These are phyloP conservation scores for Vitis hybrid DNA, from an alignment of 177 flowering plant species.

Conservation along the genomic window DNA sequence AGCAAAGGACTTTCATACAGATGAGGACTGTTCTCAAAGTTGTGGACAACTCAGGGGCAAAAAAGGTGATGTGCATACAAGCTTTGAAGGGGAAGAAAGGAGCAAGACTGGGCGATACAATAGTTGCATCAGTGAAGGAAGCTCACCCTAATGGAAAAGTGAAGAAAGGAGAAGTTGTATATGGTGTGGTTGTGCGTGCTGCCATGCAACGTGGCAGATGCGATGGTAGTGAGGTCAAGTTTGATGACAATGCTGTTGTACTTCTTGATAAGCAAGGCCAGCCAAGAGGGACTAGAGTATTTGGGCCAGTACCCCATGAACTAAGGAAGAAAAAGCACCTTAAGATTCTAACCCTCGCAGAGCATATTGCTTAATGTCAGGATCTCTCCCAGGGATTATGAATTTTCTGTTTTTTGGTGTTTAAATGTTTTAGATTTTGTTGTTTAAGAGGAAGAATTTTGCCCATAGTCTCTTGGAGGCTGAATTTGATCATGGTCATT, in stretches of 20 bases:
- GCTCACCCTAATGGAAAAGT: slow-evolving; percentile 82
- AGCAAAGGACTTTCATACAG: slow-evolving; percentile 82
- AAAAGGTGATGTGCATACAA: slow-evolving; percentile 82
- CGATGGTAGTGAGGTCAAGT: slow-evolving; percentile 88
- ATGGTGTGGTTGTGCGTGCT: slow-evolving; percentile 88
- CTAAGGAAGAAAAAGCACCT: slow-evolving; percentile 78
- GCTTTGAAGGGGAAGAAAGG: slow-evolving; percentile 76
- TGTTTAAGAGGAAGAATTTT: background rate
- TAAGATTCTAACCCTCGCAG: slow-evolving; percentile 75
- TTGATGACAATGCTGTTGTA: slow-evolving; percentile 93
- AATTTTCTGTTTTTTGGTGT: background rate
- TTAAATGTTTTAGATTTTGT: background rate
- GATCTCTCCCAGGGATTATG: background rate
- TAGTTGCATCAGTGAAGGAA: slow-evolving; percentile 85
- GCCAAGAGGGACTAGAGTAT: slow-evolving; percentile 79
- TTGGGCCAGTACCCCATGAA: slow-evolving; percentile 92
- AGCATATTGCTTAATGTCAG: slow-evolving; percentile 48
- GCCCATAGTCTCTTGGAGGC: background rate
- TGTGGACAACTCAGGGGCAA: slow-evolving; percentile 93
- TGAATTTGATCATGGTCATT: background rate
- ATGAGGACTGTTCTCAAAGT: slow-evolving; percentile 91
- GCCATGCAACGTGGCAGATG: slow-evolving; percentile 80
- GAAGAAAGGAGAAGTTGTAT: slow-evolving; percentile 84
- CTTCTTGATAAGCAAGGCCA: slow-evolving; percentile 84
- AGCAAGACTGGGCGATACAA: slow-evolving; percentile 85